Evolutionary conservation across 805 yeast genomes (phyloP), one percentile per base, ranked within the genome.

Genomic region (Yamadazyma ubonensis): DNA sequence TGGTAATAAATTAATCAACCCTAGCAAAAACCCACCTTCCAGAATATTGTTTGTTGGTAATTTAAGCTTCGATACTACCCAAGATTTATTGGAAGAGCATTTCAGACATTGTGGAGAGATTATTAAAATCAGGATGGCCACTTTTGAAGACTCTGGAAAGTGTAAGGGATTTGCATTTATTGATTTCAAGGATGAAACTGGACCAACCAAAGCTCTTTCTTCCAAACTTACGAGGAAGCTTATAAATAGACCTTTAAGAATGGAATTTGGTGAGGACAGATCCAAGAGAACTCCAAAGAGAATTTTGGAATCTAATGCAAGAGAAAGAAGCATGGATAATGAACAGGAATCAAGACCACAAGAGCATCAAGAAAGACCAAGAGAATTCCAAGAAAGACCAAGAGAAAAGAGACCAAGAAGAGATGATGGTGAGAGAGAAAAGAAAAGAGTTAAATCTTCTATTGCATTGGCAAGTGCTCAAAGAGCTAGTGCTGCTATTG

Each of bases 151-250:
- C 58, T 70, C 85, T 36, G 98, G 97, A 1, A 91, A 90, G 58
- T 91, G 98, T 70, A 93, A 93, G 62, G 98, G 98, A 2, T 91
- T 91, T 68, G 89, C 96, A 1, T 91, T 93, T 55, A 68, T 91
- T 25, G 98, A 91, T 61, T 91, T 90, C 65, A 76, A 70, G 46
- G 82, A 81, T 48, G 86, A 83, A 47, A 79, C 76, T 27, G 90
- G 93, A 6, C 90, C 96, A 21, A 85, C 93, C 0, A 71, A 71
- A 26, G 98, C 97, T 1, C 68, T 93, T 46, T 79, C 76, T 50
- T 91, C 87, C 48, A 82, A 79, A 59, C 53, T 74, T 23, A 79
- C 86, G 50, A 76, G 76, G 53, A 77, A 71, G 47, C 66, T 88
- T 43, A 77, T 86, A 44, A 82, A 86, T 48, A 73, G 96, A 62